Conservation (phyloP, 208 protist species). For the Crithidia mellificae region DNA sequence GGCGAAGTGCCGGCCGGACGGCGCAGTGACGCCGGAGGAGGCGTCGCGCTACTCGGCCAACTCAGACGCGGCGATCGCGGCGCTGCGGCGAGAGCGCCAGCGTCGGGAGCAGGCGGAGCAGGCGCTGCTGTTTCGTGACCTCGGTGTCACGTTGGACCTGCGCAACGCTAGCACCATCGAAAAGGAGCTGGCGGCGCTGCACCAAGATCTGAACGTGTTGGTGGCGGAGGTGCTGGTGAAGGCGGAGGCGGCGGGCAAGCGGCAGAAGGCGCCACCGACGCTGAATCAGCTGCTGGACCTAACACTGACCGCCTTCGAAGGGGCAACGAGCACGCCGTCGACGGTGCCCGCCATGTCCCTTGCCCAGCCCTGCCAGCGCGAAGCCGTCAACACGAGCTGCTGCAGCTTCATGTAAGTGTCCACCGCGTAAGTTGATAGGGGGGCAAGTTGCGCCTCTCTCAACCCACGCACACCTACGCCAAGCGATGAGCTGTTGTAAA, state of each 20-base stretch:
- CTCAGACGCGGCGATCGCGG: slow-evolving; percentile 28
- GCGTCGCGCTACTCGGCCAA: slow-evolving; percentile 12
- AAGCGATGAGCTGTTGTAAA: too few relatives aligned
- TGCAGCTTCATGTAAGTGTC: slow-evolving; percentile 57
- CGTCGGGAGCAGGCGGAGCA: slow-evolving; percentile 57
- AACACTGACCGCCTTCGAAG: slow-evolving; percentile 65
- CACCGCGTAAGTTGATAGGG: too few relatives aligned
- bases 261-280: slow-evolving; percentile 36
- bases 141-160: slow-evolving; percentile 58
- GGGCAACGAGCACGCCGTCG: slow-evolving; percentile 32
- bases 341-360: slow-evolving; percentile 52
- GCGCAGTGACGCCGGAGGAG: slow-evolving; percentile 20
- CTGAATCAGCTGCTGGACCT: slow-evolving; percentile 66
- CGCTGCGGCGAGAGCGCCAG: slow-evolving; percentile 53
- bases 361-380: slow-evolving; percentile 41
- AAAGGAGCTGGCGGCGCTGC: slow-evolving; percentile 47
- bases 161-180: slow-evolving; percentile 49
- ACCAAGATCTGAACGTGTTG: slow-evolving; percentile 70
- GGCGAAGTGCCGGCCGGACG: background rate
- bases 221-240: slow-evolving; percentile 58
- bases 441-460: too few relatives aligned
- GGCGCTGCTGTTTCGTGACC: slow-evolving; percentile 41
- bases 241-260: slow-evolving; percentile 37
- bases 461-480: too few relatives aligned
- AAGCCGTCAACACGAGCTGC: slow-evolving; percentile 28